These are phyloP conservation scores for Penicillium sp. DNA, from an alignment of 2,329 filamentous ascomycete genomes.

Conservation along the genomic window DNA sequence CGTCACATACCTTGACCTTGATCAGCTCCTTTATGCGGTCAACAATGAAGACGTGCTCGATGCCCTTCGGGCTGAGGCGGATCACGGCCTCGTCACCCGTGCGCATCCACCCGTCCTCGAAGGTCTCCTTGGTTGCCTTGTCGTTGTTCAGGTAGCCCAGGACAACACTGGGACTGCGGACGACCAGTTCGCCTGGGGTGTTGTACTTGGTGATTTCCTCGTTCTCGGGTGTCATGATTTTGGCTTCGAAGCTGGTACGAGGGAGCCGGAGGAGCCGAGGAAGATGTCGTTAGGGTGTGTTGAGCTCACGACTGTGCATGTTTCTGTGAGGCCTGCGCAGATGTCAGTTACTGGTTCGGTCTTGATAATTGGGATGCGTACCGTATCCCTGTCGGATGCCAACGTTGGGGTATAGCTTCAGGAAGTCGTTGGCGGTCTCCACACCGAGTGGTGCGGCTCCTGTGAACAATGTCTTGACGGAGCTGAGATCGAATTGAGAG, in stretches of 20 bases:
- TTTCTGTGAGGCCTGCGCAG: conserved; percentile 71
- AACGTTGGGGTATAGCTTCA: conserved; percentile 65
- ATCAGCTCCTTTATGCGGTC: conserved; percentile 80
- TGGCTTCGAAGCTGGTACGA: conserved; percentile 66
- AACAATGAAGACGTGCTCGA: conserved; percentile 82
- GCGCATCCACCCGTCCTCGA: conserved; percentile 75
- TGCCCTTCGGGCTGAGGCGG: conserved; percentile 61
- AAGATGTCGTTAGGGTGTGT: conserved; percentile 63
- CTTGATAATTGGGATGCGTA: conserved; percentile 24
- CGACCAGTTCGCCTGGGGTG: conserved; percentile 75
- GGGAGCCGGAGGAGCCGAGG: conserved; percentile 70
- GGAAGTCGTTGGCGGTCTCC: conserved; percentile 69
- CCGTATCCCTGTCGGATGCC: conserved; percentile 73
- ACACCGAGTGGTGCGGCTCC: conserved; percentile 77
- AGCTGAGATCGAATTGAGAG: conserved; percentile 70
- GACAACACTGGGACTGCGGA: conserved; percentile 75
- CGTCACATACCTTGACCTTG: conserved; percentile 67
- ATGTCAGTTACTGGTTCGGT: conserved; percentile 1
- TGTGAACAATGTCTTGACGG: conserved; percentile 66
- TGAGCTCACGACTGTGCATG: conserved; percentile 67
- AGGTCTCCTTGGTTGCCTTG: conserved; percentile 79
- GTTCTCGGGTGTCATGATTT: conserved; percentile 69
- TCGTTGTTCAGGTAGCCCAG: conserved; percentile 87
- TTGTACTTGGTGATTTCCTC: conserved; percentile 70
- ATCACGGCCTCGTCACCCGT: conserved; percentile 85